Evolutionary conservation across 2,329 filamentous ascomycete genomes (phyloP).

Genomic region (Xylaria sp.): DNA sequence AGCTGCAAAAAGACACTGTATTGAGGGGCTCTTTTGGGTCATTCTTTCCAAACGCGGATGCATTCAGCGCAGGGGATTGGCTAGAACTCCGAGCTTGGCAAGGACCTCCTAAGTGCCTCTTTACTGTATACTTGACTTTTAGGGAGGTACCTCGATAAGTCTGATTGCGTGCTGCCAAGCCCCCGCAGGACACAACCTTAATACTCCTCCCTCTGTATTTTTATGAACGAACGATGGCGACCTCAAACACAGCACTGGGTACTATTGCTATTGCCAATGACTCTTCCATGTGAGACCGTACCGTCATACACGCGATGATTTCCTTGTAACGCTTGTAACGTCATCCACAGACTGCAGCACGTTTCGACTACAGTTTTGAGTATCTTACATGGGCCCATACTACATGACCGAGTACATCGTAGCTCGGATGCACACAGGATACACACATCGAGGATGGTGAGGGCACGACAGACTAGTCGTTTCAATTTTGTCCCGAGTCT

Average conservation of each 20-base stretch:
- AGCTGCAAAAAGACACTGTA: too few species aligned
- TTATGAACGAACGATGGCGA: background rate
- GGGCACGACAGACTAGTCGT: background rate
- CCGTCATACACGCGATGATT: background rate
- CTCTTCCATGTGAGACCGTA: background rate
- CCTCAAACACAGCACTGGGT: too few species aligned
- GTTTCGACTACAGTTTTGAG: conserved; percentile 30
- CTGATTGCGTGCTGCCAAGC: conserved; percentile 2
- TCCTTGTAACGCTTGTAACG: conserved; percentile 42
- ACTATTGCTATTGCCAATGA: too few species aligned
- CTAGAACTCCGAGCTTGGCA: background rate
- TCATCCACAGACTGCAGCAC: conserved; percentile 46
- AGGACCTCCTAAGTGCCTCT: background rate
- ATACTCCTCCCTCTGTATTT: background rate
- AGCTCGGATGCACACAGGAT: conserved; percentile 9
- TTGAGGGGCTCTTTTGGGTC: background rate
- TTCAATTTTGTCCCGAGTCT: background rate
- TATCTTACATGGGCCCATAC: conserved; percentile 23
- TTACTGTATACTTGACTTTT: background rate
- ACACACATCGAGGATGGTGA: background rate
- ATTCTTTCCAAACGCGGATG: conserved; percentile 32
- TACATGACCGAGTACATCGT: background rate
- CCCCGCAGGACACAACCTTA: background rate
- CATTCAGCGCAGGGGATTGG: conserved; percentile 29
- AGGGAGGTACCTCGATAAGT: too few species aligned